Conservation (phyloP, 2,329 filamentous ascomycete species). For the Sporothrix pseudoabietina region DNA sequence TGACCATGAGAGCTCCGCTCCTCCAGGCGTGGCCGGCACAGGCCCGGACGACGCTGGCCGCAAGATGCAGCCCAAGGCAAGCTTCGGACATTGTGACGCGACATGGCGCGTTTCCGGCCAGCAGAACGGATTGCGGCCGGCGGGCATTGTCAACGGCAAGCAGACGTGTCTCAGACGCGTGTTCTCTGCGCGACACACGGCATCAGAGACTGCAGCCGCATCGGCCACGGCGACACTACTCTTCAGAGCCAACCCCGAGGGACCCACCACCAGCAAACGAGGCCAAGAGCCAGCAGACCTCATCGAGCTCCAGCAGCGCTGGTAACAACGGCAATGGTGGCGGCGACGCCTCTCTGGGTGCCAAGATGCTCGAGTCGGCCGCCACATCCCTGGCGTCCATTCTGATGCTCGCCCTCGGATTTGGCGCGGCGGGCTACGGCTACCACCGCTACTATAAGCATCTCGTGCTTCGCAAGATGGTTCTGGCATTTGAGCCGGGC, state of each 20-base stretch:
- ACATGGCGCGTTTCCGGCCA: background rate
- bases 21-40: conserved; percentile 10
- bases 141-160: background rate
- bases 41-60: conserved; percentile 5
- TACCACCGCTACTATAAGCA: conserved; percentile 88
- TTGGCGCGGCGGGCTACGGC: conserved; percentile 68
- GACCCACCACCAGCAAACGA: background rate
- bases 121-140: background rate
- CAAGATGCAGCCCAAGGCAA: background rate
- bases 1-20: conserved; percentile 19
- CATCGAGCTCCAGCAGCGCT: background rate
- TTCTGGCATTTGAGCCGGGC: conserved; percentile 85
- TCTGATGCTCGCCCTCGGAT: conserved; percentile 66
- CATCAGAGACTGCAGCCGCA: background rate
- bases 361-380: conserved; percentile 73
- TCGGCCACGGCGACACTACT: background rate
- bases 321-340: background rate
- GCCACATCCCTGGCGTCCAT: conserved; percentile 77
- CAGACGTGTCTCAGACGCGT: background rate
- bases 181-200: background rate
- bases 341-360: conserved; percentile 43
- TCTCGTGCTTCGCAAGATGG: conserved; percentile 88
- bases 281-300: background rate
- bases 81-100: background rate
- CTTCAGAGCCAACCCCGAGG: background rate